phyloP scores from a whole-genome alignment of 257 asterid species.

The Fraxinus americana region DNA sequence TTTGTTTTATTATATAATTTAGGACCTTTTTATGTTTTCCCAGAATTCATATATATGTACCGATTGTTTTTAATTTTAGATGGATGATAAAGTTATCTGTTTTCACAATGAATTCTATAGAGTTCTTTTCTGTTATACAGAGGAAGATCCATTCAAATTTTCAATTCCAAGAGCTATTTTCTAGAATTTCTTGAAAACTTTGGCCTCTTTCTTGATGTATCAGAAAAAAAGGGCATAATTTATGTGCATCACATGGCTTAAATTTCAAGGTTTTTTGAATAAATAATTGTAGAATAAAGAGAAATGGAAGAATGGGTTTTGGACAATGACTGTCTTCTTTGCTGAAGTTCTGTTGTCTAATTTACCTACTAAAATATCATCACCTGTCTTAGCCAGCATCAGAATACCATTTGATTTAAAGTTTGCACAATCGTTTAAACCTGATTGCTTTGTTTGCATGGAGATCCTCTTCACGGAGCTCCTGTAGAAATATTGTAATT shows the following conservation, averaged over 20 bases:
- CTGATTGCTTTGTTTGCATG: slow-evolving; percentile 8
- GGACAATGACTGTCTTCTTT: slow-evolving; percentile 19
- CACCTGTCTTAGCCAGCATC: background rate
- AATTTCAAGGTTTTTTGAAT: slow-evolving; percentile 1
- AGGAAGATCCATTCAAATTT: background rate
- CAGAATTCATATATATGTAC: background rate
- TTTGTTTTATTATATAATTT: background rate
- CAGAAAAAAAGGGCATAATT: background rate
- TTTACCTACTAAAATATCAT: background rate
- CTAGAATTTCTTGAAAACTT: slow-evolving; percentile 6
- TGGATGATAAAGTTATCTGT: slow-evolving; percentile 10
- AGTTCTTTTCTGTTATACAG: background rate
- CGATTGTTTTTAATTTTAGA: background rate
- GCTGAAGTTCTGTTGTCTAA: slow-evolving; percentile 1
- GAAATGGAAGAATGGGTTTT: slow-evolving; percentile 7
- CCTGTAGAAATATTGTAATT: slow-evolving; percentile 10
- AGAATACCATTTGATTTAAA: background rate
- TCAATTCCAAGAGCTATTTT: slow-evolving; percentile 19
- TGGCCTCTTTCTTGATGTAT: background rate
- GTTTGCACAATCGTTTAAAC: background rate
- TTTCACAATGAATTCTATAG: slow-evolving; percentile 2
- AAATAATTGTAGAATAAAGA: background rate
- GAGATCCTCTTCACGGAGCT: background rate
- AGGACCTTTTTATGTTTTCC: slow-evolving; percentile 14
- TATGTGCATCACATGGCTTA: slow-evolving; percentile 9